phyloP scores from a whole-genome alignment of 176 grass and related monocot species.

The Themeda triandra region DNA sequence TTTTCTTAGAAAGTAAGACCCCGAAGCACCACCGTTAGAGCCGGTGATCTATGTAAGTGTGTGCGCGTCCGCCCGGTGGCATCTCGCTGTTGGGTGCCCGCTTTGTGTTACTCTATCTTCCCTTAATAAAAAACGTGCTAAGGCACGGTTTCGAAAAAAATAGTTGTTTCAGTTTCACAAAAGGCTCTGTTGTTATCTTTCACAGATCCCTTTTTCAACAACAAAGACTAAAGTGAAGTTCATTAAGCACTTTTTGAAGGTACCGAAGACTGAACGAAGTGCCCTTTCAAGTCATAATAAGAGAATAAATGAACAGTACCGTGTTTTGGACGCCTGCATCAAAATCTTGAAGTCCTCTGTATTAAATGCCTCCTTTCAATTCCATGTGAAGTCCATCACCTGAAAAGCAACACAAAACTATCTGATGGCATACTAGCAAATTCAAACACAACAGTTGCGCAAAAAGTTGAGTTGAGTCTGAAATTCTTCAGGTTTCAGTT shows the following conservation, averaged over 20 bases:
- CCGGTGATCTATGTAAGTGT: no score
- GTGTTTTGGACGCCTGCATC: not conserved
- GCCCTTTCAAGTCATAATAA: not conserved
- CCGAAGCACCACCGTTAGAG: no score
- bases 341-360: not conserved
- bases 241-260: not conserved
- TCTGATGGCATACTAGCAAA: not conserved
- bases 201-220: not conserved
- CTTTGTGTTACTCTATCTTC: no score
- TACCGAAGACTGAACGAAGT: conserved; percentile 2
- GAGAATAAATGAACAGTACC: conserved; percentile 9
- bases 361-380: not conserved
- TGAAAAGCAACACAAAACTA: not conserved
- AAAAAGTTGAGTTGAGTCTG: not conserved
- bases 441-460: not conserved
- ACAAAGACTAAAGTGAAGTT: not conserved
- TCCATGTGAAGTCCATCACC: not conserved
- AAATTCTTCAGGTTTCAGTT: not conserved
- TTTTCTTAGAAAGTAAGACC: no score
- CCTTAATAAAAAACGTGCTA: no score
- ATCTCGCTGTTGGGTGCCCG: no score
- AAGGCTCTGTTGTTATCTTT: not conserved
- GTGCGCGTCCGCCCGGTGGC: no score
- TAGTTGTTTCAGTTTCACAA: conserved; percentile 7
- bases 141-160: no score